Base-by-base conservation (phyloP, 2,329 filamentous ascomycete species). In the Salinomyces thailandicus region DNA sequence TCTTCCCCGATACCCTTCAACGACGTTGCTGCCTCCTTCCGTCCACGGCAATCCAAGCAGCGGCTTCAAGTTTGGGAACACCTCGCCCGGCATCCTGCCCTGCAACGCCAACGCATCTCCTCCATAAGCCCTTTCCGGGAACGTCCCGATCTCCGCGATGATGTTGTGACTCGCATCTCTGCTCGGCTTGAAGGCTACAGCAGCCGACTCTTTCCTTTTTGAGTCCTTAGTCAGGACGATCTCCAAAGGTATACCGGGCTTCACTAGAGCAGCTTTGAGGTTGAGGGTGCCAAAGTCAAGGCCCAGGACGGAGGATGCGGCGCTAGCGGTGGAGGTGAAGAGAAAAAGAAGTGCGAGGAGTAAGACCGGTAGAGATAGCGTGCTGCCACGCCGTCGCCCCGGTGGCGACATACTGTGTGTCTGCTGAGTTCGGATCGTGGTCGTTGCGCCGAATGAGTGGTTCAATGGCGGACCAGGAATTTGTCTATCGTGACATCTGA, bases 141-240 rank as follows among this genome's bases (percentile, higher is more conserved):
- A 95, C 5, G 41, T 48, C 13, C 54, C 58, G 5, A 46, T 37
- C 17, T 60, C 56, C 68, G 63, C 44, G 61, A 62, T 36, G 75
- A 79, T 48, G 69, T 68, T 53, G 73, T 72, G 49, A 26, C 49
- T 48, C 41, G 75, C 69, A 37, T 72, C 74, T 52, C 72, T 67
- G n/a, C 76, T 71, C 24, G 87, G 85, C 65, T 98, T 96, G 68
- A 98, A 96, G 29, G 85, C 82, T 49, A 98, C 78, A 28, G 86
- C 87, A 2, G 87, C 85, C 16, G 75, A 75, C 61, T 98, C 91
- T 69, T 98, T 98, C 56, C 91, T 81, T 62, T 93, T 84, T 18
- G 91, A 95, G 65, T 98, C 91, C 61, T 96, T 98, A 18, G 87
- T 95, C 38, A 95, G 74, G 60, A 98, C 89, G 48, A 98, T 96